phyloP scores from a whole-genome alignment of 768 basidiomycete genomes.

The Daedalea quercina region DNA sequence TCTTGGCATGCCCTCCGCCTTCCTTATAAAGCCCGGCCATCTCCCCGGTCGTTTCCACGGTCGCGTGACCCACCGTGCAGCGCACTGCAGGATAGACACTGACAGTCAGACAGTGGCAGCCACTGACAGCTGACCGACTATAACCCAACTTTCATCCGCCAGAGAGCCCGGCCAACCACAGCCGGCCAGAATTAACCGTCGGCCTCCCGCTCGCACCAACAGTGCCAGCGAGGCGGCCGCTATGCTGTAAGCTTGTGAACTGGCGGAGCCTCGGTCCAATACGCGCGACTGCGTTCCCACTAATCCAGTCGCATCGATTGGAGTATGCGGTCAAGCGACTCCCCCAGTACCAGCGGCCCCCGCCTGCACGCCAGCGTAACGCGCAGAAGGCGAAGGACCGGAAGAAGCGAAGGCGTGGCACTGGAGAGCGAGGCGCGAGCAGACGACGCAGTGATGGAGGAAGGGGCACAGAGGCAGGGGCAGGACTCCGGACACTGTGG shows the following conservation, averaged over 20 bases:
- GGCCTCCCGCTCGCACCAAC: neutral
- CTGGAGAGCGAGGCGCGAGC: neutral
- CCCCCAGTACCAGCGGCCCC: too few species aligned
- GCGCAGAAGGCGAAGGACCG: too few species aligned
- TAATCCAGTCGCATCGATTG: neutral
- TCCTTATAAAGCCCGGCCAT: slow-evolving; percentile 2
- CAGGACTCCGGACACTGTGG: neutral
- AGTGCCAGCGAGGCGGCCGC: neutral
- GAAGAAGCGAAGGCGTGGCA: too few species aligned
- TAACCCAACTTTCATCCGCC: neutral
- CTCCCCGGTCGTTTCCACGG: neutral
- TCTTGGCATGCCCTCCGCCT: slow-evolving; percentile 11
- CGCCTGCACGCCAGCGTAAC: too few species aligned
- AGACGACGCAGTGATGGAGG: neutral
- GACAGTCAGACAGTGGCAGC: too few species aligned
- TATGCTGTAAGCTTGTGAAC: neutral
- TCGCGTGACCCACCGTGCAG: neutral
- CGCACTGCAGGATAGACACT: neutral
- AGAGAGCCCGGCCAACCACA: neutral
- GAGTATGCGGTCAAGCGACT: neutral
- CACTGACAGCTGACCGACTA: neutral
- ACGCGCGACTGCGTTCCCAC: neutral
- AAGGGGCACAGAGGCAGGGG: neutral
- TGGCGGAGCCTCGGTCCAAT: neutral
- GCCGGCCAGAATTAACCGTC: neutral